Conservation (phyloP, 2,329 filamentous ascomycete species). For the Aureobasidium sp. region DNA sequence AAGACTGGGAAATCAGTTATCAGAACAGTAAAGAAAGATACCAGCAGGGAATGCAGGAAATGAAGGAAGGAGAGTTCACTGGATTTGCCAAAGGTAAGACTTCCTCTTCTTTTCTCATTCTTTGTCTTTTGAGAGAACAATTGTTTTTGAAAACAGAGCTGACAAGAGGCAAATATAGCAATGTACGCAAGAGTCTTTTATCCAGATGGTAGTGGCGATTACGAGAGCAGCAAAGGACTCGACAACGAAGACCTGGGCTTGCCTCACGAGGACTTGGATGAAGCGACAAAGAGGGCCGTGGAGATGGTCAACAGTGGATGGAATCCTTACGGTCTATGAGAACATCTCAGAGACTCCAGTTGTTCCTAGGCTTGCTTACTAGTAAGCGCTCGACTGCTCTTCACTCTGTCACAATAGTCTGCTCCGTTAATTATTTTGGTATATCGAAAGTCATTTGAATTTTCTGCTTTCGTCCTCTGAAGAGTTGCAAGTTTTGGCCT, state of each 20-base stretch:
- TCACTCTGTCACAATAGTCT: no score
- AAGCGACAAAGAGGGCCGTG: slow-evolving; percentile 18
- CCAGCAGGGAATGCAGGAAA: slow-evolving; percentile 37
- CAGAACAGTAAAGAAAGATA: slow-evolving; percentile 37
- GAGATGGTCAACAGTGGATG: slow-evolving; percentile 2
- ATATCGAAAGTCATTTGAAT: no score
- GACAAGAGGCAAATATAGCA: slow-evolving; percentile 18
- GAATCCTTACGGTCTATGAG: background rate
- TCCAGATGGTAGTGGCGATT: slow-evolving; percentile 22
- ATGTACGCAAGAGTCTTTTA: slow-evolving; percentile 52
- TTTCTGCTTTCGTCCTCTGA: no score
- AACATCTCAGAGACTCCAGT: no score
- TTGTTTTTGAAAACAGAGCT: background rate
- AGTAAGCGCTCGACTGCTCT: no score
- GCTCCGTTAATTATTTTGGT: no score
- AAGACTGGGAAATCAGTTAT: slow-evolving; percentile 31
- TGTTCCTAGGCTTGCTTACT: no score
- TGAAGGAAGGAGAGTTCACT: slow-evolving; percentile 36
- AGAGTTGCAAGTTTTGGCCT: no score
- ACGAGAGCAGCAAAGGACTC: slow-evolving; percentile 29
- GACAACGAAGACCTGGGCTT: slow-evolving; percentile 21
- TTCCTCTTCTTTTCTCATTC: background rate
- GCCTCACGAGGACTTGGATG: slow-evolving; percentile 22
- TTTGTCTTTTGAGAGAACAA: no score
- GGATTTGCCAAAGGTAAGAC: slow-evolving; percentile 38